Evolutionary conservation across 495 filamentous ascomycete genomes (phyloP), one percentile per base, ranked within the genome.

Genomic region (Penicillium fimorum): DNA sequence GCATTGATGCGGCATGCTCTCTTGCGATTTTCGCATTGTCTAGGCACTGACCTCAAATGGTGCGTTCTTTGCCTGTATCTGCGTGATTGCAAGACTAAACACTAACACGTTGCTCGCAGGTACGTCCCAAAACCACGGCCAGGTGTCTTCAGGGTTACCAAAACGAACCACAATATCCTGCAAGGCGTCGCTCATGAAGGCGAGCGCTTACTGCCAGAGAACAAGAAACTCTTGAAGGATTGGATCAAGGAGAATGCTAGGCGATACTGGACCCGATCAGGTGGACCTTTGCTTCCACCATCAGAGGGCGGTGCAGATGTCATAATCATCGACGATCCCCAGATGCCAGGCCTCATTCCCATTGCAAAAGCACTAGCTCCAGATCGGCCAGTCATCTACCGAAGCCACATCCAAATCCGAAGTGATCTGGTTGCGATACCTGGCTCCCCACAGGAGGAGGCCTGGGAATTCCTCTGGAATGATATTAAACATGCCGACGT

Each of bases 81-180:
- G 8, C 17, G 8, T 45, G 4, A 13, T 27, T 27, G 43, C 10
- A 50, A 17, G 6, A 18, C 10, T 32, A 6, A 24, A 17, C 5
- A 25, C 50, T 53, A 42, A 53, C 17, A n/a, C 3, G 5, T 17
- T 35, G 0, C 6, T 24, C 11, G 13, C 13, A 85, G 80, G 81
- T 85, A 83, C 62, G 91, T 95, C 3, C 91, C 91, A 5, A 92
- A 91, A 64, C 91, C 91, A 17, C 86, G 86, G 33, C 90, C 90
- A 0, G 88, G 87, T 17, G 87, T 93, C 15, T 96, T 95, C 70
- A 82, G 89, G 33, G 87, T 91, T 56, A 96, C 91, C 53, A 96
- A 96, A 72, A 92, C 85, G 46, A 89, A 91, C 61, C 91, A 96
- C 79, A 96, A 96, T 66, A 94, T 94, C 62, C 84, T 96, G 3